A percentile compares a stretch with the other conserved stretches of the same genome.
Conservation (phyloP, 768 basidiomycete genomes). For the Tricholoma hemisulphureum region DNA sequence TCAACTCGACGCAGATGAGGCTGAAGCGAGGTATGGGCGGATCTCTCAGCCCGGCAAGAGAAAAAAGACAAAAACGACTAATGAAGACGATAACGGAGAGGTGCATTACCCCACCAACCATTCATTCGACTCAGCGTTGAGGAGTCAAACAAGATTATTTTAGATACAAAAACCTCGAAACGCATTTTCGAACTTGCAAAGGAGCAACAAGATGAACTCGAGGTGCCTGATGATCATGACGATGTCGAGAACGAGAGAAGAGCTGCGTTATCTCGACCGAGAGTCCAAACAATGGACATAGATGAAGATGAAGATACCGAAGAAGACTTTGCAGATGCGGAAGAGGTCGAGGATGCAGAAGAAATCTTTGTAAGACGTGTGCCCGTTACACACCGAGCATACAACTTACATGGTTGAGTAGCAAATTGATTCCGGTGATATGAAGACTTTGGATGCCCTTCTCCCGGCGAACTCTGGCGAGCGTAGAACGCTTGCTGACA, state of each 20-base stretch:
- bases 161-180: slow-evolving; percentile 80
- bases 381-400: slow-evolving; percentile 1
- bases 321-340: slow-evolving; percentile 34
- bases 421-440: slow-evolving; percentile 90
- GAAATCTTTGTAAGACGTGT: slow-evolving; percentile 55
- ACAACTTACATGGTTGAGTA: slow-evolving; percentile 27
- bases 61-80: slow-evolving; percentile 53
- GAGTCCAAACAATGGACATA: slow-evolving; percentile 38
- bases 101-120: slow-evolving; percentile 35
- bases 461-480: slow-evolving; percentile 74
- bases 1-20: slow-evolving; percentile 80
- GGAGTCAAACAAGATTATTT: slow-evolving; percentile 48
- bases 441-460: slow-evolving; percentile 80
- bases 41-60: slow-evolving; percentile 75
- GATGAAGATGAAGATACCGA: slow-evolving; percentile 47
- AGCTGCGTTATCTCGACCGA: slow-evolving; percentile 32
- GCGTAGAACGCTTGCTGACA: slow-evolving; percentile 86
- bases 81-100: slow-evolving; percentile 56
- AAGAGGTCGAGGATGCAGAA: slow-evolving; percentile 54
- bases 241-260: slow-evolving; percentile 40
- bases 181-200: slow-evolving; percentile 90
- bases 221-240: slow-evolving; percentile 58
- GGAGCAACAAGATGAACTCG: slow-evolving; percentile 90
- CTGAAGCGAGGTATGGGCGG: slow-evolving; percentile 73
- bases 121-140: slow-evolving; percentile 6